Percentiles rank a stretch among this genome's conserved stretches.
These are phyloP conservation scores for Coemansia guatemalensis DNA, from an alignment of 192 early-diverging fungal genomes.

Conservation along the genomic window DNA sequence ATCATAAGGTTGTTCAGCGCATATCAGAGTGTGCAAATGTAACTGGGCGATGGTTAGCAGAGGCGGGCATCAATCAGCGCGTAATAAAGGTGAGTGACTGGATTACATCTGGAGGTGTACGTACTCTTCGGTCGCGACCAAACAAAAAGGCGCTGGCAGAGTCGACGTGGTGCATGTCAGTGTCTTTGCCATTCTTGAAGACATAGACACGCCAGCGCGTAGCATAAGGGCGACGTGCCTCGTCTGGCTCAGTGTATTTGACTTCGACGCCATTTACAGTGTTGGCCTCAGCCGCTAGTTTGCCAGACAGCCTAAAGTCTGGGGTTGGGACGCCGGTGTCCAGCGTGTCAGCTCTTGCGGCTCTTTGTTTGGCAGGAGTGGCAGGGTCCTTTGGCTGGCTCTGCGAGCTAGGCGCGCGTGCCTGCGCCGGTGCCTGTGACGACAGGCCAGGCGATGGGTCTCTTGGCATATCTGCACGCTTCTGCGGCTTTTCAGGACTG, in stretches of 20 bases:
- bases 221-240: constrained; percentile 73
- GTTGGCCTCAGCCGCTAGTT: constrained; percentile 85
- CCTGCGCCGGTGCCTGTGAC: background rate
- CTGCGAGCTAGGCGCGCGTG: background rate
- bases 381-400: constrained; percentile 1
- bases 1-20: constrained; percentile 3
- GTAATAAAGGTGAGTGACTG: constrained; percentile 1
- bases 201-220: constrained; percentile 83
- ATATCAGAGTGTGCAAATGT: background rate
- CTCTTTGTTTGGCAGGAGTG: constrained; percentile 14
- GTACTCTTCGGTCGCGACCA: constrained; percentile 76
- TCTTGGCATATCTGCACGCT: background rate
- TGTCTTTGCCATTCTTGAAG: constrained; percentile 88
- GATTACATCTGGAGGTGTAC: constrained; percentile 12
- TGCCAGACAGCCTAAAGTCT: constrained; percentile 84
- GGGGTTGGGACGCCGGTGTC: constrained; percentile 51
- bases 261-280: constrained; percentile 83
- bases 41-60: background rate
- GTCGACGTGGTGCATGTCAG: constrained; percentile 85
- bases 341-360: constrained; percentile 12
- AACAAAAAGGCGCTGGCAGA: constrained; percentile 84
- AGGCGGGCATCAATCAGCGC: background rate
- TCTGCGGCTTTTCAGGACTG: constrained; percentile 1
- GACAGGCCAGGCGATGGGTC: background rate
- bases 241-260: constrained; percentile 91